Evolutionary conservation across 441 rosid species (phyloP).

Genomic region (Omphalea diandra): DNA sequence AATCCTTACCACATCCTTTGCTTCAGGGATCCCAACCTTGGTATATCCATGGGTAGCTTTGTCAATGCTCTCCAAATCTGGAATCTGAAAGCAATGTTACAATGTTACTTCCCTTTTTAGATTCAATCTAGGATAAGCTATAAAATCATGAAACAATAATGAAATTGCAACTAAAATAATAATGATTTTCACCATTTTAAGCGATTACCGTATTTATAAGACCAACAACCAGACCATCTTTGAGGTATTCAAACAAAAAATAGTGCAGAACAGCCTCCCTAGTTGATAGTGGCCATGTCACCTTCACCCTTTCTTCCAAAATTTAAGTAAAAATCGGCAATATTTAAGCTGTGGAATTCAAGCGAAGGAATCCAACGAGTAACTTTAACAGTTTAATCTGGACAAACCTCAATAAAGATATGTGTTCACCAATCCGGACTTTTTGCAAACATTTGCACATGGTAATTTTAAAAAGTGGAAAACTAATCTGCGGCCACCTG

Average conservation of each 20-base stretch:
- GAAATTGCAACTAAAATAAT: conserved; percentile 9
- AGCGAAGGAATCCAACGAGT: conserved; percentile 14
- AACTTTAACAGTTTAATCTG: conserved; percentile 8
- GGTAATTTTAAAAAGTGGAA: conserved; percentile 69
- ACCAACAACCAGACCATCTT: conserved; percentile 70
- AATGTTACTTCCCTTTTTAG: not conserved
- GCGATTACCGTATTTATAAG: conserved; percentile 70
- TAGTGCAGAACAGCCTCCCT: conserved; percentile 79
- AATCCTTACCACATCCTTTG: conserved; percentile 66
- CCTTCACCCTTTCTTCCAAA: conserved; percentile 95
- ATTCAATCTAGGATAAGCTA: not conserved
- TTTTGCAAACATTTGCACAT: conserved; percentile 56
- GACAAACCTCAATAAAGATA: conserved; percentile 66
- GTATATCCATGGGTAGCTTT: conserved; percentile 50
- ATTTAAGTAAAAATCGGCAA: conserved; percentile 39
- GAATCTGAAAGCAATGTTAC: conserved; percentile 47
- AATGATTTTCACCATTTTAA: conserved; percentile 17
- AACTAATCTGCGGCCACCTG: conserved; percentile 86
- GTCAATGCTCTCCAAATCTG: conserved; percentile 61
- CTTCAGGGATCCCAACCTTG: conserved; percentile 57
- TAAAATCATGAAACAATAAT: not conserved
- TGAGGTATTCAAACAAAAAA: conserved; percentile 64
- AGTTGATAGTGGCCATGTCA: conserved; percentile 80
- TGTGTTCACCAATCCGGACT: conserved; percentile 63
- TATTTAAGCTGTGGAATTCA: conserved; percentile 17